Base-by-base conservation (phyloP, 2,329 filamentous ascomycete species). In the Exserohilum turcica region DNA sequence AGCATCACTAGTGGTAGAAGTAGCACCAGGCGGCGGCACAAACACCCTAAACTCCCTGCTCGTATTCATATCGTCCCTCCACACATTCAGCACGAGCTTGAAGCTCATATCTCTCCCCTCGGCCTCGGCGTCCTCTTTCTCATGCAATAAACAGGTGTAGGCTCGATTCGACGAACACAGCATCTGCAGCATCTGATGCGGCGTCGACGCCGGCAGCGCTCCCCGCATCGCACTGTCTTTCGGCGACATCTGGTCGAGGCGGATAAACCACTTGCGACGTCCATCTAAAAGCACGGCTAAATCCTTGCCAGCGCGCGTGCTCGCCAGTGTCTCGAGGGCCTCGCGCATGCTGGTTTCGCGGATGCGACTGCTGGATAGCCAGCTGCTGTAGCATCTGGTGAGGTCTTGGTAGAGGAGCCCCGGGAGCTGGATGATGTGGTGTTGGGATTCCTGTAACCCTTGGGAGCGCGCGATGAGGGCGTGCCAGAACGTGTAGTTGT, bases 41-140 rank as follows among this genome's bases (percentile, higher is more conserved):
- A 79, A 80, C 3, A 78, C 75, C 10, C 78, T 72, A 57, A 78
- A 80, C 57, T 80, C 76, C 1, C 63, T 60, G 6, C 60, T 68
- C 0, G 66, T 65, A 39, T 64, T 58, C 71, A 81, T 79, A n/a
- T 59, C 60, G 4, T 51, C 52, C 40, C 80, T 66, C 63, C 77
- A 81, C 0, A 74, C 75, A 9, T 78, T 59, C 56, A 79, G 75
- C 50, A 74, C 76, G 3, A 79, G 27, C 16, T 72, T 60, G 2
- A 76, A 52, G 15, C 51, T 47, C 16, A 61, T 51, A 4, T 15
- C 33, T 31, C 7, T 55, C 42, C 5, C 32, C 37, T 13, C 68
- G 53, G 1, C 72, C 46, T 7, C 61, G 49, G 18, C 74, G 53
- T 4, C 60, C 18, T 48, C 44, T 6, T 36, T 48, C 33, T 59